Base-by-base conservation (phyloP, 1,284 basidiomycete genomes). In the Heterobasidion annosum region DNA sequence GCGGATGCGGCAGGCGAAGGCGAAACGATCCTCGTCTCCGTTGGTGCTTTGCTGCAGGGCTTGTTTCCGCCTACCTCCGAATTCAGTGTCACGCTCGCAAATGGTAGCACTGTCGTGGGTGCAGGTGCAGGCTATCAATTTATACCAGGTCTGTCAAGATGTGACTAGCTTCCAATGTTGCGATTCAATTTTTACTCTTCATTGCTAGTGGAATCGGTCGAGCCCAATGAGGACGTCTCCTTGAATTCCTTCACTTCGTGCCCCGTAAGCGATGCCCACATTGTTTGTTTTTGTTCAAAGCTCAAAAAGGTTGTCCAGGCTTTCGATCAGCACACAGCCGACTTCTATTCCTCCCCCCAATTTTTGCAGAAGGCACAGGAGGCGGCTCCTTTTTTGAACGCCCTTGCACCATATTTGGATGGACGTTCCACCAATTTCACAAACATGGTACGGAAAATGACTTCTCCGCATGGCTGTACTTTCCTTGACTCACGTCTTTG, bases 201-300 rank as follows among this genome's bases (percentile, higher is more conserved):
- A 32, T 35, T 46, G 16, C 35, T 54, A 63, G 67, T 73, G 50
- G 62, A 70, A 54, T 70, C 72, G 2, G 64, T 78, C 18, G 68
- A 73, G 51, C 66, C 71, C 1, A 64, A 67, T 18, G 65, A 73
- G 42, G 70, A 70, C 46, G 65, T 74, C 43, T 69, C 70, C 7
- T 65, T 77, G 42, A 75, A 76, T 54, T 69, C 72, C 2, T 77
- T 68, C 65, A 75, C 71, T 1, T 63, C 63, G 0, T 74, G 72
- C 62, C 62, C 62, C 1, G 68, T 68, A 61, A 40, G 66, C 50
- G 4, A 33, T 43, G 9, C 13, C 12, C 9, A 13, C 34, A 35
- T 25, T 5, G 25, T 25, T 25, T 25, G 3, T 25, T 25, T 25
- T 25, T 25, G 25, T 25, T 3, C 25, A 25, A n/a, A 45, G 12